Conservation (phyloP, 345 rosid species). For the Linum lewisii region DNA sequence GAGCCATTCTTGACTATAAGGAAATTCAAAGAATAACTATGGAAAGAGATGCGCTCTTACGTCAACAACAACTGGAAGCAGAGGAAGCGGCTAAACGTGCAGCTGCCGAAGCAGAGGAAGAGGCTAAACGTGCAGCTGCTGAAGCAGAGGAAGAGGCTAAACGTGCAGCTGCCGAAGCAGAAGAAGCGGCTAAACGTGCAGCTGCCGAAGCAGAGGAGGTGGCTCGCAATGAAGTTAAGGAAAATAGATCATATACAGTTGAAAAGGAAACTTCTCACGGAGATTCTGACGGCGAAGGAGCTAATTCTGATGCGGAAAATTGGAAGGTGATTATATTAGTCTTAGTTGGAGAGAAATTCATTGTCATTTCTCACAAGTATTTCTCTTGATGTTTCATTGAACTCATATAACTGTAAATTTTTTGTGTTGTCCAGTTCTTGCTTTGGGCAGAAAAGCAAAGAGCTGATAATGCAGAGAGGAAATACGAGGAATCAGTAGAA, state of each 20-base stretch:
- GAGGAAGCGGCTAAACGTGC: conserved; percentile 10
- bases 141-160: too few species aligned
- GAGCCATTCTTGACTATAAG: conserved; percentile 35
- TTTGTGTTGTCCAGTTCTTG: conserved; percentile 33
- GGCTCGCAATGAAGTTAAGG: conserved; percentile 23
- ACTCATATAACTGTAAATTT: neutral
- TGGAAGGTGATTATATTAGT: conserved; percentile 38
- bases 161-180: too few species aligned
- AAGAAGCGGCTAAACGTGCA: too few species aligned
- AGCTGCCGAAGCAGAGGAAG: too few species aligned
- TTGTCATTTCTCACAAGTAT: neutral
- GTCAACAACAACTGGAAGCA: conserved; percentile 7
- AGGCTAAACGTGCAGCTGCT: too few species aligned
- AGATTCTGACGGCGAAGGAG: conserved; percentile 33
- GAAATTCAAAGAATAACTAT: conserved; percentile 28
- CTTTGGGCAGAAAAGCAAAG: conserved; percentile 55
- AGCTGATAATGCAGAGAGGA: conserved; percentile 64
- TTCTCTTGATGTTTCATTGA: neutral
- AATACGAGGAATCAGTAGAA: conserved; percentile 49
- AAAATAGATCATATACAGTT: conserved; percentile 9
- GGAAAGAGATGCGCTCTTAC: conserved; percentile 17
- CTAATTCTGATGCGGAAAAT: conserved; percentile 41
- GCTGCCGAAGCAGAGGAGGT: conserved; percentile 13
- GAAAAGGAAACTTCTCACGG: conserved; percentile 25
- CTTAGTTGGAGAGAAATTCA: neutral